Base-by-base conservation (phyloP, 306 rosid genomes). In the Cajanus cajan region DNA sequence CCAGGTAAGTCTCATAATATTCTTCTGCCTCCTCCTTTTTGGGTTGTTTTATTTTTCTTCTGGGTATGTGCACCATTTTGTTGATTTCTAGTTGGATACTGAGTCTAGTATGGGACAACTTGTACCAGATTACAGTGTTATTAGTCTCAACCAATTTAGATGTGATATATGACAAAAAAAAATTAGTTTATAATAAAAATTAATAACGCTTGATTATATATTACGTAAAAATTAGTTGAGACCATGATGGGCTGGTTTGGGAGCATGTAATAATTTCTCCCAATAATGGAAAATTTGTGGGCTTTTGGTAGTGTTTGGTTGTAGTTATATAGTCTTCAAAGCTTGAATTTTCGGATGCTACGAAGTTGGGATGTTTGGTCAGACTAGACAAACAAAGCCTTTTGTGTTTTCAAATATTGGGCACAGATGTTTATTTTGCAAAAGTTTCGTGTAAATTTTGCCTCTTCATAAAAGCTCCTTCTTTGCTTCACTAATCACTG, bases 1-100 rank as follows among this genome's bases (percentile, higher is more conserved):
- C 13, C 54, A 57, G 83, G 85, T 81, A 14, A 12, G 55, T 76
- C 25, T 40, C 44, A 15, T 47, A 9, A n/a, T n/a, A n/a, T 5
- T 39, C 36, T n/a, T 65, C 65, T 39, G 54, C 70, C 8, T 57
- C 6, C 4, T 41, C 48, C 57, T 12, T 14, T 24, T 19, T 39
- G 21, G 39, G 16, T 4, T 50, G 36, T 34, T 18, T 16, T 48
- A 4, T 11, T 5, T 0, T 57, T 57, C 11, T 11, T 25, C 4
- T 25, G 10, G 9, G 19, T 25, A 18, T 6, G 16, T 58, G 63
- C 18, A 58, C 2, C 37, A 13, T 58, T 25, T 8, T 36, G 1
- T 7, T 76, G 12, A 5, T 40, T 61, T 15, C 0, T 3, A 76
- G 40, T 59, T 41, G 40, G 16, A 4, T 41, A 21, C 13, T 21